Conservation (phyloP, 1,139 yeast genomes). For the Zygotorulaspora mrakii region DNA sequence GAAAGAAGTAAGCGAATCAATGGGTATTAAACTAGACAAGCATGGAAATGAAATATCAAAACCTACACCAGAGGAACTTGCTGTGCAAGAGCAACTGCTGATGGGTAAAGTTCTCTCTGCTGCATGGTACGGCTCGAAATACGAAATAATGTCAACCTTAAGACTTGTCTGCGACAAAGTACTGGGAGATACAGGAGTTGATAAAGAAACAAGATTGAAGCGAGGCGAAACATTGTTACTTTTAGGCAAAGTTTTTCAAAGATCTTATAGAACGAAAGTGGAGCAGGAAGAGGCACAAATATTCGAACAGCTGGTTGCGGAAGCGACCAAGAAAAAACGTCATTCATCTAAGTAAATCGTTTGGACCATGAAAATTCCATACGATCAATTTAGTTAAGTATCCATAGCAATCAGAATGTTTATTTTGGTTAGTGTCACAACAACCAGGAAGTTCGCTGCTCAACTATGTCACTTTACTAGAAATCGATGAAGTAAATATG, state of each 20-base stretch:
- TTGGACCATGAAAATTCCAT: too few relatives aligned
- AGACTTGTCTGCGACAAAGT: slow-evolving; percentile 82
- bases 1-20: slow-evolving; percentile 54
- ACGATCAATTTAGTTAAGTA: too few relatives aligned
- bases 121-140: slow-evolving; percentile 92
- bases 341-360: slow-evolving; percentile 8
- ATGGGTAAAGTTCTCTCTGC: slow-evolving; percentile 92
- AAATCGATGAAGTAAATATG: too few relatives aligned
- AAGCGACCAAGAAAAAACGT: slow-evolving; percentile 74
- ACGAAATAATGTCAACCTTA: slow-evolving; percentile 84
- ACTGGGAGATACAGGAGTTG: slow-evolving; percentile 58
- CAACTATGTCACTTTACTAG: too few relatives aligned
- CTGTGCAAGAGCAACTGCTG: slow-evolving; percentile 78
- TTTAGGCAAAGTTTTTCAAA: slow-evolving; percentile 69
- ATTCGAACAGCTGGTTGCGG: slow-evolving; percentile 88
- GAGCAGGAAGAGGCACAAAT: slow-evolving; percentile 90
- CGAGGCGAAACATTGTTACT: slow-evolving; percentile 76
- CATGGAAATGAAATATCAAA: slow-evolving; percentile 45
- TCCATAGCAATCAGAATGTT: too few relatives aligned
- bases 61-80: slow-evolving; percentile 77
- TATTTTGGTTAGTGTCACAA: too few relatives aligned
- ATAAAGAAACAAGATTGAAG: slow-evolving; percentile 54
- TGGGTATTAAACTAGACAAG: slow-evolving; percentile 41
- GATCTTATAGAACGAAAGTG: slow-evolving; percentile 66
- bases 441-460: too few relatives aligned